Conservation (phyloP, 176 grass and related monocot genomes). For the Thalia dealbata region DNA sequence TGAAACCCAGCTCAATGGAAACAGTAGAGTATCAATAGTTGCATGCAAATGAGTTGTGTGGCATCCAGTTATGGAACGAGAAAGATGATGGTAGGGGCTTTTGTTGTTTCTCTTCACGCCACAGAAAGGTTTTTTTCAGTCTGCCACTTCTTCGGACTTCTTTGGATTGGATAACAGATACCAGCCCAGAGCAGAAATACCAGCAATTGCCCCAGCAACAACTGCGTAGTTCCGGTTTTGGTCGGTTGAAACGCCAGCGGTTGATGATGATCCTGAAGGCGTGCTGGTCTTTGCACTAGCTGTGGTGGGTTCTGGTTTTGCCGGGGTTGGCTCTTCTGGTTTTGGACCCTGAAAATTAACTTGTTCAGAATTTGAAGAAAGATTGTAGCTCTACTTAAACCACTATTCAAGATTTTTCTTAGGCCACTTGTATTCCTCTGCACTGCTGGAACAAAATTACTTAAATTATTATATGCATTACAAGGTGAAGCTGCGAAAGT, state of each 20-base stretch:
- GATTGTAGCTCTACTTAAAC: background rate
- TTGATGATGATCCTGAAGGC: constrained; percentile 12
- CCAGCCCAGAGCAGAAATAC: constrained; percentile 60
- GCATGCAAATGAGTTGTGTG: background rate
- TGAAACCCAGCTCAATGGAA: background rate
- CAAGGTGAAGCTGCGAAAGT: no score
- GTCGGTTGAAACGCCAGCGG: constrained; percentile 50
- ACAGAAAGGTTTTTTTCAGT: constrained; percentile 28
- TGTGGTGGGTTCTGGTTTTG: constrained; percentile 26
- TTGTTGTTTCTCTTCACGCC: background rate
- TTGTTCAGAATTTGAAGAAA: background rate
- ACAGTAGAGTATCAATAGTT: background rate
- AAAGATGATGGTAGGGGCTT: background rate
- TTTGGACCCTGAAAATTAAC: constrained; percentile 42
- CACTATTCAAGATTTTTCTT: no score
- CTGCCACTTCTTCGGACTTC: constrained; percentile 48
- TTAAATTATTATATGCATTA: no score
- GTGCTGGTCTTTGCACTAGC: constrained; percentile 16
- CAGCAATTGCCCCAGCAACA: constrained; percentile 48
- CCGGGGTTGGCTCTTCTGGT: constrained; percentile 32
- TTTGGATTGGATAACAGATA: constrained; percentile 77
- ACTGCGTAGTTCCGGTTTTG: constrained; percentile 72
- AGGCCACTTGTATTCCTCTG: background rate
- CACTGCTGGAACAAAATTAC: no score
- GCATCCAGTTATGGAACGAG: background rate